Conservation (phyloP, 495 filamentous ascomycete species). For the Penicillium pancosmium region DNA sequence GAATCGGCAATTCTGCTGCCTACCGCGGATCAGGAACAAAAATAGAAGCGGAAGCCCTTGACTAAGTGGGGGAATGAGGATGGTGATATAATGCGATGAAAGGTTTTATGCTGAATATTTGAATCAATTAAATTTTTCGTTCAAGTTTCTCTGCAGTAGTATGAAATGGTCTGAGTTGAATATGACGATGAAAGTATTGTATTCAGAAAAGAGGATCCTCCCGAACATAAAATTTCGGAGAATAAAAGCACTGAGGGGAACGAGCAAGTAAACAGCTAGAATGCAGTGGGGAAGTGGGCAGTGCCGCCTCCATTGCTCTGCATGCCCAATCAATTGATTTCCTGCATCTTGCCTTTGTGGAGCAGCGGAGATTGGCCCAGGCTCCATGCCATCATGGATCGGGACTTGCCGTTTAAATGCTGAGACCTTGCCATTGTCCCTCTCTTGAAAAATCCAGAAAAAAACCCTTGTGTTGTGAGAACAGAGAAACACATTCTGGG, state of each 20-base stretch:
- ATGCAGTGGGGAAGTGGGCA: constrained; percentile 1
- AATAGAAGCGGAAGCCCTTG: background rate
- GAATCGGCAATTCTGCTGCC: constrained; percentile 5
- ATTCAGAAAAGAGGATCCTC: background rate
- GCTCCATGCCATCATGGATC: constrained; percentile 1
- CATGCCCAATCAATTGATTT: background rate
- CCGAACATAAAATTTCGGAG: background rate
- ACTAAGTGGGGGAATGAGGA: background rate
- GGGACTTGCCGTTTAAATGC: background rate
- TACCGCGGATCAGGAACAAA: background rate
- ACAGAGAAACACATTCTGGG: background rate
- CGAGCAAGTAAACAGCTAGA: background rate
- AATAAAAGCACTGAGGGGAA: background rate
- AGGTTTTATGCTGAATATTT: background rate
- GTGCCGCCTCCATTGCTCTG: background rate
- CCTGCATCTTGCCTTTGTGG: background rate
- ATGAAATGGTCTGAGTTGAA: no score
- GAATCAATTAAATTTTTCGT: background rate
- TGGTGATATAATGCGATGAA: background rate
- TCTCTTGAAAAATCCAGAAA: background rate
- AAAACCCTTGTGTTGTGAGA: background rate
- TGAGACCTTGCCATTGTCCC: background rate
- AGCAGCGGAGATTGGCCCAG: constrained; percentile 7
- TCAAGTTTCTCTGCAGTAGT: no score
- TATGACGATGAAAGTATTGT: no score